Conservation (phyloP, 148 eudicot genomes). For the Chenopodium quinoa region DNA sequence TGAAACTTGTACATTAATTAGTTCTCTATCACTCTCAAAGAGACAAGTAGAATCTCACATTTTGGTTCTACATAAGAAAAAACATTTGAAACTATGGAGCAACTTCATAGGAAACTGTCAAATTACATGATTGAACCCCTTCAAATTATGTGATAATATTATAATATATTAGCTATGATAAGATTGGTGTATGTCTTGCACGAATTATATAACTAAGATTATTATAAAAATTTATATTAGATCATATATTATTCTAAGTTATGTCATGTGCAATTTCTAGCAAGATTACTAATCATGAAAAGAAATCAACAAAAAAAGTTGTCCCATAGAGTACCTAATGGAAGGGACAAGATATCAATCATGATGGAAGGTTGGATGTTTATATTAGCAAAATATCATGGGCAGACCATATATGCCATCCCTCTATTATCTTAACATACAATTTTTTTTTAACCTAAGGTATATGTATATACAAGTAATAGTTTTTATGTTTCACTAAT, state of each 20-base stretch:
- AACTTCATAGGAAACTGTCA: not conserved
- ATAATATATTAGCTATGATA: not conserved
- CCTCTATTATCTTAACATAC: slow-evolving; percentile 1
- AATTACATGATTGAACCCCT: slow-evolving; percentile 1
- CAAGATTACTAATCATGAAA: slow-evolving; percentile 16
- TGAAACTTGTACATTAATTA: too few species aligned
- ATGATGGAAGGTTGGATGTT: slow-evolving; percentile 5
- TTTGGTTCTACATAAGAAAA: not conserved
- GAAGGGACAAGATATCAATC: slow-evolving; percentile 18
- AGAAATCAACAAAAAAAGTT: slow-evolving; percentile 5
- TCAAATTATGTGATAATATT: not conserved
- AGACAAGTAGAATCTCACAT: not conserved
- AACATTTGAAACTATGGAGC: not conserved
- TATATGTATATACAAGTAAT: too few species aligned
- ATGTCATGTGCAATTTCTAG: slow-evolving; percentile 24
- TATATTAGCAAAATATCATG: slow-evolving; percentile 21
- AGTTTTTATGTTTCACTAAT: too few species aligned
- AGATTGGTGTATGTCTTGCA: slow-evolving; percentile 4
- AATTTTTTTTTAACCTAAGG: not conserved
- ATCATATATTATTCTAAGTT: not conserved
- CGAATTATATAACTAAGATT: not conserved
- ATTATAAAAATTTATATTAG: not conserved
- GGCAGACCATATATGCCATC: slow-evolving; percentile 25
- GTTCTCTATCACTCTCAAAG: not conserved
- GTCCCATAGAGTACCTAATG: slow-evolving; percentile 12